Evolutionary conservation across 768 basidiomycete genomes (phyloP), one percentile per base, ranked within the genome.

Genomic region (Mycena olivaceomarginata): DNA sequence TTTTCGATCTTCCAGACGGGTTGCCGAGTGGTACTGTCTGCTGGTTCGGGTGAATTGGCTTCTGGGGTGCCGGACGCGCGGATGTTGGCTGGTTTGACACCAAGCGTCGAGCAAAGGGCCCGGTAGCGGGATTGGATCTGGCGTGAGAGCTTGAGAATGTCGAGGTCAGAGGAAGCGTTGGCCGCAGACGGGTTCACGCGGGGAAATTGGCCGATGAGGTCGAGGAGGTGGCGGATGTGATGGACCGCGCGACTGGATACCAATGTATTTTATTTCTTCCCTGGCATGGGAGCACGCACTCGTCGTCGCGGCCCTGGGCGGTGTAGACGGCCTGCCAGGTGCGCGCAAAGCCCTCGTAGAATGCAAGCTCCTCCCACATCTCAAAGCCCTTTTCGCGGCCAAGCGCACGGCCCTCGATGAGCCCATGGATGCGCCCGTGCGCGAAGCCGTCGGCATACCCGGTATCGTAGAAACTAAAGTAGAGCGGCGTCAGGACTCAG

Each of bases 321-420:
- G 85, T 80, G 56, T 87, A 87, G 69, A 95, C 85, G 2, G 88
- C 87, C 75, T 87, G 84, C 96, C 96, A 98, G 71, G 93, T 91
- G 70, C 81, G 77, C 3, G 96, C 96, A 80, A 95, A 94, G 7
- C 97, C 98, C 80, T 98, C 92, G 83, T 98, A 98, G 81, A 94
- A 99, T 2, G 96, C 97, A 15, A 99, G 90, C 84, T 99, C 98
- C 84, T 99, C 98, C 97, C 97, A 99, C 85, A 98, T 93, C 85
- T 98, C 97, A 84, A 94, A 99, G 0, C 95, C 96, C 80, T 98
- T 97, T 80, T 97, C 94, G 70, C 93, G 90, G 2, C 97, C 98
- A 20, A 99, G 89, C 0, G 95, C 94, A 16, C 97, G 90, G 11
- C 98, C 98, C 84, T 99, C 97, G 76, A 97, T 96, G 37, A 96